Percentiles rank a stretch among this genome's conserved stretches.
phyloP scores from a whole-genome alignment of 176 grass and related monocot genomes.

The Avena atlantica region DNA sequence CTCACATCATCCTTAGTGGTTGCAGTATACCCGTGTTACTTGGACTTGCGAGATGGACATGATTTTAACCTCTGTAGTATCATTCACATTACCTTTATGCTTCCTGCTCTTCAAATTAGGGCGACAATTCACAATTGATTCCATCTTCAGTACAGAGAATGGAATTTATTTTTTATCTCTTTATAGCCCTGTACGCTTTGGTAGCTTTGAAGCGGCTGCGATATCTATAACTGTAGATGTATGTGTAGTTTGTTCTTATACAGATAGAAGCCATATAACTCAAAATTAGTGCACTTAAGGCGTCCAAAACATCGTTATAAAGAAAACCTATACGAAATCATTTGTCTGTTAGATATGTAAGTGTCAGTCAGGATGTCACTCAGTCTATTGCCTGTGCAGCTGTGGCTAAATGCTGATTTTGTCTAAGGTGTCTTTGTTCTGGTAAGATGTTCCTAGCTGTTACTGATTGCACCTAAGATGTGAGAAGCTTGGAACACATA shows the following conservation, averaged over 20 bases:
- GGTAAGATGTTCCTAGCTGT: constrained; percentile 25
- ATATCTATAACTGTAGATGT: not conserved
- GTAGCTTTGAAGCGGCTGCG: not conserved
- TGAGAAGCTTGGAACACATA: constrained; percentile 24
- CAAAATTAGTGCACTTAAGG: not conserved
- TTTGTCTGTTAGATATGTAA: constrained; percentile 16
- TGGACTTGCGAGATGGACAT: not conserved
- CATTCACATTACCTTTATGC: not conserved
- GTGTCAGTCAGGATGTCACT: constrained; percentile 8
- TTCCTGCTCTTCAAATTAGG: not conserved
- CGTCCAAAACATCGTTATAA: not conserved
- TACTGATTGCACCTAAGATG: not conserved
- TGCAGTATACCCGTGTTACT: not conserved
- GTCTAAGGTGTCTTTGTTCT: not conserved
- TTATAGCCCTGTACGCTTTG: constrained; percentile 4
- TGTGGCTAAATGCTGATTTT: not conserved
- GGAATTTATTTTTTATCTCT: not conserved
- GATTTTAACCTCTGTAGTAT: constrained; percentile 11
- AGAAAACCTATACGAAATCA: constrained; percentile 9
- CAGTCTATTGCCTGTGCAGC: not conserved
- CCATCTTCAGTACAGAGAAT: not conserved
- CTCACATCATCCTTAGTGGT: not conserved
- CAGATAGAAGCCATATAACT: constrained; percentile 1
- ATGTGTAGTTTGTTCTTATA: not conserved
- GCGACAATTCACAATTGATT: constrained; percentile 4